Conservation (phyloP, 2,329 filamentous ascomycete genomes). For the Boeremia exigua region DNA sequence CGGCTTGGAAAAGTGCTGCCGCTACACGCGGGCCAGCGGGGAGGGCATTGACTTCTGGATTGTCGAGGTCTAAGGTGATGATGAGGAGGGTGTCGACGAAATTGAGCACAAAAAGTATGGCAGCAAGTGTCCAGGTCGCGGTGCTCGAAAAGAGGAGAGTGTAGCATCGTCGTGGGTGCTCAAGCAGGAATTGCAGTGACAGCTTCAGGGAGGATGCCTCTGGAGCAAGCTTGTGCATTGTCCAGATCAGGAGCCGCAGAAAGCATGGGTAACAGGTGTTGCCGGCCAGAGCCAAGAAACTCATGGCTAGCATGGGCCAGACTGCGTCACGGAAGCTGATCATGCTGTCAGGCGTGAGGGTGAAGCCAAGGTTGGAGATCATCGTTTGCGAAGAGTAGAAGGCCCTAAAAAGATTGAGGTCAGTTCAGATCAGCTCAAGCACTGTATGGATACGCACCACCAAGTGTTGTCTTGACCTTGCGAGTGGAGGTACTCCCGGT, state of each 20-base stretch:
- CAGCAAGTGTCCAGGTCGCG: slow-evolving; percentile 63
- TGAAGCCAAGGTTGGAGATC: slow-evolving; percentile 60
- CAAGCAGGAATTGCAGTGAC: slow-evolving; percentile 62
- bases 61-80: slow-evolving; percentile 52
- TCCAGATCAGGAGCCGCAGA: slow-evolving; percentile 64
- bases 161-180: slow-evolving; percentile 67
- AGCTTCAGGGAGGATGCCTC: slow-evolving; percentile 47
- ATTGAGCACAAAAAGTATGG: slow-evolving; percentile 59
- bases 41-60: slow-evolving; percentile 55
- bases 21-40: slow-evolving; percentile 56
- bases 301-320: slow-evolving; percentile 56
- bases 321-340: slow-evolving; percentile 59
- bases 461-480: slow-evolving; percentile 54
- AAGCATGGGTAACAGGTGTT: slow-evolving; percentile 65
- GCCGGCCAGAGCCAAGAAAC: slow-evolving; percentile 57
- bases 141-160: slow-evolving; percentile 65
- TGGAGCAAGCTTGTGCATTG: slow-evolving; percentile 55
- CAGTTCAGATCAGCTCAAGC: neutral
- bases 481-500: slow-evolving; percentile 53
- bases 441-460: slow-evolving; percentile 51
- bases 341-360: slow-evolving; percentile 64
- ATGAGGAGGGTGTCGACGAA: slow-evolving; percentile 51
- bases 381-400: slow-evolving; percentile 57
- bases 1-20: slow-evolving; percentile 65
- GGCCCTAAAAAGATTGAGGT: slow-evolving; percentile 10